Base-by-base conservation (phyloP, 768 basidiomycete species). In the Agaricus bisporus region DNA sequence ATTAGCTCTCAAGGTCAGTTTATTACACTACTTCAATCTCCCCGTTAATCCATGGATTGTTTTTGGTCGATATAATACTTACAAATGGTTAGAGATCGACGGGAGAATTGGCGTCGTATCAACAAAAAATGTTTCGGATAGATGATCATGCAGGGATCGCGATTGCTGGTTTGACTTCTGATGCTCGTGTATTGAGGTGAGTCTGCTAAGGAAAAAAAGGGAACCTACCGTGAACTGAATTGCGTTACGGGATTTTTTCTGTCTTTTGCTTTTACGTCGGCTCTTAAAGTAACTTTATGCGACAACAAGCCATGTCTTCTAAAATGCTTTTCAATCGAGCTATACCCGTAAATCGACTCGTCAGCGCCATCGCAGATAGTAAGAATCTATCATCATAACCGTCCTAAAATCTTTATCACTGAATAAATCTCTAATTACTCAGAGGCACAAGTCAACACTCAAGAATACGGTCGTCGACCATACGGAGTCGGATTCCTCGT, bases 91-190 rank as follows among this genome's bases (percentile, higher is more conserved):
- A 99, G 97, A 83, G 95, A 69, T 98, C 97, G 26, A 95, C 93
- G 12, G 97, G 97, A 56, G 95, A 98, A 69, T 80, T 99, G 49
- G 95, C 97, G 14, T 92, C 91, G n/a, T 98, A 98, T 78, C 97
- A 99, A 68, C 95, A 98, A 75, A 98, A 99, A 80, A 90, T 98
- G 87, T 97, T 95, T 70, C 81, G 94, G 64, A 95, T 99, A 84
- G 97, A 99, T 66, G 94, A 98, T 70, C 97, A 99, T 73, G 86
- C 97, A 61, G 97, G 97, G n/a, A 93, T 99, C 64, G 95, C 95
- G 46, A 98, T 99, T 67, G 97, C 97, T 48, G 97, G 97, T n/a
- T 74, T 99, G 58, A 99, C 97, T 8, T 94, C 91, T 43, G 97
- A 99, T 75, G 97, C 97, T 41, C 88, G 97, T 67, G 97, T 98